These are phyloP conservation scores for Phytophthora cactorum DNA, from an alignment of 352 stramenopile genomes.

Conservation along the genomic window DNA sequence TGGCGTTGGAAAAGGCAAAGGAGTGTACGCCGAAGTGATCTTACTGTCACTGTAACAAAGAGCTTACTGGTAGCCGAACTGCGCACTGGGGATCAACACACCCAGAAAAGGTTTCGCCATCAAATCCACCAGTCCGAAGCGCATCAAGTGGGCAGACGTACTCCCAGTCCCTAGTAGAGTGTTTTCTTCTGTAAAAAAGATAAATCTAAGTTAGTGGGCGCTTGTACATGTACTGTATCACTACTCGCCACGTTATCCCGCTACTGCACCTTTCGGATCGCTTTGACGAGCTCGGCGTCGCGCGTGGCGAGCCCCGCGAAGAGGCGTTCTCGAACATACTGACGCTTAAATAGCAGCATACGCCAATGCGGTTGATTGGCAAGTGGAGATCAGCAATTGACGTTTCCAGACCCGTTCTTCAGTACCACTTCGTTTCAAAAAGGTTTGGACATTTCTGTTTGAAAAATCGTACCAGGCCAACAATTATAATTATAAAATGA, in stretches of 20 bases:
- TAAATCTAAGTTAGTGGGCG: no score
- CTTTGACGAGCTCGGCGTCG: constrained; percentile 43
- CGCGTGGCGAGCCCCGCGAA: constrained; percentile 62
- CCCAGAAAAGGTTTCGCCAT: constrained; percentile 57
- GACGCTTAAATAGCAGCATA: constrained; percentile 64
- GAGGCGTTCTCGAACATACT: constrained; percentile 71
- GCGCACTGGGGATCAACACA: constrained; percentile 53
- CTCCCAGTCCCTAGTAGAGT: constrained; percentile 80
- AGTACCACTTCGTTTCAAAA: no score
- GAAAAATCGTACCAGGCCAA: no score
- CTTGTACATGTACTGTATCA: neutral
- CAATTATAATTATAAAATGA: no score
- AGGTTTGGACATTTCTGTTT: no score
- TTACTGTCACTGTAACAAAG: neutral
- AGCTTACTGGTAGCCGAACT: constrained; percentile 67
- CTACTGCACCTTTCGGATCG: constrained; percentile 49
- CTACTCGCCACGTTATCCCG: neutral
- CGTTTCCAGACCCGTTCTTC: no score
- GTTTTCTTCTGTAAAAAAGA: constrained; percentile 59
- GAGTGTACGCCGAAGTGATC: no score
- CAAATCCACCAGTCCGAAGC: constrained; percentile 52
- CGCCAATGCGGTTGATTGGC: no score
- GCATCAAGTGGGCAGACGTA: constrained; percentile 59
- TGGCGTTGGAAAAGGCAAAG: no score
- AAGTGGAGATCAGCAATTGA: no score